A percentile compares a stretch with the other conserved stretches of the same genome.
Conservation (phyloP, 2,329 filamentous ascomycete genomes). For the Diatrype stigma region DNA sequence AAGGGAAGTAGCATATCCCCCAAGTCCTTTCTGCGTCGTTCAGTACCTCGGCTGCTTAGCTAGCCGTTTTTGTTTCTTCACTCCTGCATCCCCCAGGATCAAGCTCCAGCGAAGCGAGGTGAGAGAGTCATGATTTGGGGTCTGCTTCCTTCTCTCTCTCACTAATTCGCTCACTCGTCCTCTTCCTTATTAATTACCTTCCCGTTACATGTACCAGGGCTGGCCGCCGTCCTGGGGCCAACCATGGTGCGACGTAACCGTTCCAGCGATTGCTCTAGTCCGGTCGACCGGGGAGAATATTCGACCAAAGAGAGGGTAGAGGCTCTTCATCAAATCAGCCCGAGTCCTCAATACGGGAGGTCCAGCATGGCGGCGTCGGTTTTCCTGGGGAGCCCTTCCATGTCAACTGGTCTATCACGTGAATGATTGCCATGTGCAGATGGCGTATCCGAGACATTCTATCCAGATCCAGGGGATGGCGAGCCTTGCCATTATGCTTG, state of each 20-base stretch:
- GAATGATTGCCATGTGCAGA: background rate
- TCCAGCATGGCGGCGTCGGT: background rate
- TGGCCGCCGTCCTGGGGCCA: background rate
- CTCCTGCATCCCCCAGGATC: background rate
- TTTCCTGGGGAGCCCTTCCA: background rate
- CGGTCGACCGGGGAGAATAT: background rate
- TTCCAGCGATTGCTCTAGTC: background rate
- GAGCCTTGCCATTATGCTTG: background rate
- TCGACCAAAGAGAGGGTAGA: background rate
- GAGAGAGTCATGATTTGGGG: background rate
- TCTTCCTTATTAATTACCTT: too few relatives aligned
- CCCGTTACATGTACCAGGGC: background rate
- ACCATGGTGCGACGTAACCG: background rate
- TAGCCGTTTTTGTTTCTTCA: background rate
- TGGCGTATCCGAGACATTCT: background rate
- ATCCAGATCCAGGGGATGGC: background rate
- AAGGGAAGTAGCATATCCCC: conserved; percentile 10
- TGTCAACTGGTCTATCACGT: background rate
- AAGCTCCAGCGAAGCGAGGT: background rate
- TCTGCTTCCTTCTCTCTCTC: background rate
- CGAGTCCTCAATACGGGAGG: background rate
- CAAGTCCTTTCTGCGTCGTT: background rate
- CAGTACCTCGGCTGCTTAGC: background rate
- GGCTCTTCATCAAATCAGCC: too few relatives aligned
- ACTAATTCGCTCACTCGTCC: too few relatives aligned